Conservation (phyloP, 176 grass and related monocot species). For the Rhynchospora breviuscula region DNA sequence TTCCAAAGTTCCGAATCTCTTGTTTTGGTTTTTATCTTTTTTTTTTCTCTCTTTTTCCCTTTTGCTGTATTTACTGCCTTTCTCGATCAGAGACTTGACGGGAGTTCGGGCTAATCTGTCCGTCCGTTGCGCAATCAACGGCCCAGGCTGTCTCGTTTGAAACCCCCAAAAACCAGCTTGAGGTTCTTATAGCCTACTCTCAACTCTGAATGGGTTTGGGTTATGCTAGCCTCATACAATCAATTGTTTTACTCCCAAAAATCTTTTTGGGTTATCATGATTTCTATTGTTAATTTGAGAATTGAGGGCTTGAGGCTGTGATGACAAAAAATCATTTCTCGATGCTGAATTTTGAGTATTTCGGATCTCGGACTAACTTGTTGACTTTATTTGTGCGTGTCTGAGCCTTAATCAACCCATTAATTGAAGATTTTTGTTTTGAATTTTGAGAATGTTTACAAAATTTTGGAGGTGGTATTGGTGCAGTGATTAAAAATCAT, state of each 20-base stretch:
- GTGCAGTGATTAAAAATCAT: constrained; percentile 10
- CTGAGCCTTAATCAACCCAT: constrained; percentile 38
- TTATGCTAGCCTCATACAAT: constrained; percentile 31
- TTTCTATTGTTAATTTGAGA: constrained; percentile 5
- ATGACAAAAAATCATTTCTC: constrained; percentile 39
- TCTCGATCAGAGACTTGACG: not conserved
- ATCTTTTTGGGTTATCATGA: not conserved
- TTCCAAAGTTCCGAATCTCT: not conserved
- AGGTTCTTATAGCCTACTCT: constrained; percentile 21
- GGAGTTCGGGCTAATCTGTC: constrained; percentile 14
- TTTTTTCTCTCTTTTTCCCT: not conserved
- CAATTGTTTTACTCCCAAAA: not conserved
- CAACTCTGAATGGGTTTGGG: constrained; percentile 27
- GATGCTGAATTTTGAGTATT: constrained; percentile 31
- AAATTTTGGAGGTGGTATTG: not conserved
- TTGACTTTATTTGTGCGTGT: constrained; percentile 79
- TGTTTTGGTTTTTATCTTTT: not conserved
- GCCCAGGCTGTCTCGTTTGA: not conserved
- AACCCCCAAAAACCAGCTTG: constrained; percentile 18
- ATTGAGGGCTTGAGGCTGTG: constrained; percentile 42
- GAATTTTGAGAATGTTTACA: not conserved
- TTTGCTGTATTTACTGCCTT: not conserved
- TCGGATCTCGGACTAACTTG: constrained; percentile 29
- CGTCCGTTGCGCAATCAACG: constrained; percentile 24
- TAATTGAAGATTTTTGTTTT: not conserved